Conservation (phyloP, 306 rosid genomes). For the Ormosia semicastrata region DNA sequence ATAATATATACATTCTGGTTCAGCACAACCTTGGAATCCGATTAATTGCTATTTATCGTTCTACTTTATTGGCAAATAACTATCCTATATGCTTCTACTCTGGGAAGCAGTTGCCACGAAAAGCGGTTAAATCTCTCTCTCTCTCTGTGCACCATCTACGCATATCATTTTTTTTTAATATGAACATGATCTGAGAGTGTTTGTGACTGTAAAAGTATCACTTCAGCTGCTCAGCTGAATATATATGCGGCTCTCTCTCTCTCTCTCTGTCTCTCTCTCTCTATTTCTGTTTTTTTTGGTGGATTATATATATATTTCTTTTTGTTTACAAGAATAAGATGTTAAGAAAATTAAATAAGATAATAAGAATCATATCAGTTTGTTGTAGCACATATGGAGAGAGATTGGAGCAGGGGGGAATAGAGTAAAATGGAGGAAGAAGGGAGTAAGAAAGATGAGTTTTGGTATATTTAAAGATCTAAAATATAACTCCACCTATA, state of each 20-base stretch:
- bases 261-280: too few relatives aligned
- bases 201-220: too few relatives aligned
- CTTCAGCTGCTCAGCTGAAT: too few relatives aligned
- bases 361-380: not conserved
- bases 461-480: too few relatives aligned
- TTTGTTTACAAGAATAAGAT: not conserved
- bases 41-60: not conserved
- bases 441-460: not conserved
- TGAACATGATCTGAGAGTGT: not conserved
- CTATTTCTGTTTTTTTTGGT: too few relatives aligned
- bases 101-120: slow-evolving; percentile 24
- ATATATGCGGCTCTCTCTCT: too few relatives aligned
- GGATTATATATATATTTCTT: not conserved
- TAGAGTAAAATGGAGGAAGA: not conserved
- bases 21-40: slow-evolving; percentile 27
- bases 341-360: not conserved
- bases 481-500: too few relatives aligned
- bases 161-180: not conserved
- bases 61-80: not conserved
- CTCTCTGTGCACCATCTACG: not conserved
- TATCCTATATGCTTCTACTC: not conserved
- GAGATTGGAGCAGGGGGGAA: not conserved
- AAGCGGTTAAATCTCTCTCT: not conserved
- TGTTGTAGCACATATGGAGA: not conserved
- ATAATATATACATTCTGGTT: slow-evolving; percentile 22